A percentile compares a stretch with the other conserved stretches of the same genome.
Conservation (phyloP, 2,329 filamentous ascomycete species). For the Clarireedia paspali region DNA sequence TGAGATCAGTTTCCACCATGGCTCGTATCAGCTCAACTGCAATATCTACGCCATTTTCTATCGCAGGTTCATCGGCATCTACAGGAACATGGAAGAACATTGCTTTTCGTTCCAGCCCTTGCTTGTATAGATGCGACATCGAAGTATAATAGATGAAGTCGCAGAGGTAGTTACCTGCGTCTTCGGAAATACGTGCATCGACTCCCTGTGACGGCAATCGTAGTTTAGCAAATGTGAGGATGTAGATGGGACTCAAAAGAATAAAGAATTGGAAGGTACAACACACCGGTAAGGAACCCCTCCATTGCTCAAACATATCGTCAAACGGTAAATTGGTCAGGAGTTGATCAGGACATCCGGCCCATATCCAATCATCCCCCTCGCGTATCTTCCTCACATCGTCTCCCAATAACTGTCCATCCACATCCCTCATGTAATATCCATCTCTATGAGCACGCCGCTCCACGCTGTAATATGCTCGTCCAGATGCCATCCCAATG, state of each 20-base stretch:
- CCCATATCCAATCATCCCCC: constrained; percentile 45
- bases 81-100: constrained; percentile 69
- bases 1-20: constrained; percentile 38
- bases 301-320: constrained; percentile 51
- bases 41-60: constrained; percentile 44
- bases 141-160: constrained; percentile 73
- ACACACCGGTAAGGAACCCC: constrained; percentile 40
- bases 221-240: background rate
- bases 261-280: background rate
- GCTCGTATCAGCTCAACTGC: constrained; percentile 48
- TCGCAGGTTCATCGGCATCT: constrained; percentile 40
- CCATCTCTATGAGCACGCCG: constrained; percentile 62
- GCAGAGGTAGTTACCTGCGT: constrained; percentile 67
- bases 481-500: constrained; percentile 68
- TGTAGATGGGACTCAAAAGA: background rate
- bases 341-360: constrained; percentile 47
- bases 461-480: constrained; percentile 63
- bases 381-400: constrained; percentile 34
- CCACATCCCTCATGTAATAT: constrained; percentile 65
- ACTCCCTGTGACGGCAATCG: background rate
- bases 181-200: constrained; percentile 53
- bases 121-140: constrained; percentile 48
- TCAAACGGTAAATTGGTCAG: constrained; percentile 48
- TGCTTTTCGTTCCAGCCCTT: constrained; percentile 41
- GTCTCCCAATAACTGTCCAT: constrained; percentile 47